Base-by-base conservation (phyloP, 2,329 filamentous ascomycete species). In the Colletotrichum sp. region DNA sequence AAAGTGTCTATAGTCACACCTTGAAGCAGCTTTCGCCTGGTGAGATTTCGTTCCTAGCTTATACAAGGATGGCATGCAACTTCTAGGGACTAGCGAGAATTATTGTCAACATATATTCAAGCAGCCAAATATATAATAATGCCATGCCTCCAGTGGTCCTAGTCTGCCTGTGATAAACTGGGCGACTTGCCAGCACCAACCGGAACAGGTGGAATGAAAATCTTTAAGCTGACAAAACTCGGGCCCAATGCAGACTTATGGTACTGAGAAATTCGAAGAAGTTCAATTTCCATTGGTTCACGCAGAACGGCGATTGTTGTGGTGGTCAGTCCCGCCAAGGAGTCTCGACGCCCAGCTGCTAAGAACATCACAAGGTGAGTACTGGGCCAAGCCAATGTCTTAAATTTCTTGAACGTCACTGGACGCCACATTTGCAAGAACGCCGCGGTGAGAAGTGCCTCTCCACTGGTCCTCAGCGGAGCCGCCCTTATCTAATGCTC, bases 131-230 rank as follows among this genome's bases (percentile, higher is more conserved):
- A 8, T 5, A 18, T 38, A 8, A 18, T 18, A 38, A 8, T 9
- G 8, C 0, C 15, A 9, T 1, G 8, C 7, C 5, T 43, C 2
- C 36, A 10, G 5, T 38, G 8, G 36, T 18, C 16, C 16, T 18
- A 43, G 36, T 8, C 38, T 48, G 18, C 38, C 9, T 43, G 5
- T 6, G 38, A 9, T n/a, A 1, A 43, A 43, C 16, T 43, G 38
- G 8, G 8, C 18, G 38, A n/a, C 38, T 43, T 43, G 8, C 38
- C 16, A 18, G 43, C 10, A 48, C 10, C 9, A 48, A n/a, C 38
- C 38, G 38, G 16, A 48, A 48, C 38, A n/a, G 9, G 38, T n/a
- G 16, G 16, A 43, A 43, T 9, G 16, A 2, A 1, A 43, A n/a
- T 5, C 5, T 43, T 48, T 6, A 18, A 9, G 36, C 8, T 10